Base-by-base conservation (phyloP, 257 asterid genomes). In the Solanum clarkiae region DNA sequence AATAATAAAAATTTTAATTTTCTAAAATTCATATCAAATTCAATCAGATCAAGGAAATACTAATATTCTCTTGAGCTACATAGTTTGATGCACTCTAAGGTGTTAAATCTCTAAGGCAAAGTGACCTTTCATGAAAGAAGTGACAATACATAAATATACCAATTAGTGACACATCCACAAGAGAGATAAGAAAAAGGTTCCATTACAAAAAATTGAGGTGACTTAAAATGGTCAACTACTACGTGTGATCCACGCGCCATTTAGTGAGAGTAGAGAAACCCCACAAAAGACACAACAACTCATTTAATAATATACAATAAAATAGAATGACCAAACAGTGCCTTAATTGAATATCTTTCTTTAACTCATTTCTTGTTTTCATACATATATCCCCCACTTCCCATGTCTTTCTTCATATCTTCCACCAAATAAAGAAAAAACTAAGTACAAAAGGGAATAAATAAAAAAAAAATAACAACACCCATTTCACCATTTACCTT, bases 401-500 rank as follows among this genome's bases (percentile, higher is more conserved):
- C 74, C 51, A 62, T 63, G 68, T 85, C 85, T 70, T 75, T 70
- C 81, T 81, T 80, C 82, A 18, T 85, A 57, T 63, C 85, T 84
- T 87, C 89, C 84, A 81, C 47, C 69, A 8, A 29, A 42, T 53
- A 68, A 29, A 36, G 24, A 7, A 40, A 32, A 26, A 10, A 36
- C 40, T 36, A 51, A 80, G 65, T 17, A 40, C 75, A n/a, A 65
- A 85, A 60, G 66, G 53, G 53, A 83, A 80, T 87, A 18, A 29
- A 68, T 32, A 66, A 24, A 85, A 32, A 62, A 32, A 87, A 60
- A 75, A 6, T 22, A n/a, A 66, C 29, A 22, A 54, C 77, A 51
- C 66, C 84, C 86, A 62, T 14, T 85, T 86, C 88, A 79, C 88
- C 91, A 88, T 74, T 87, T 80, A 29, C 60, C 85, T 91, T 86